These are phyloP conservation scores for Exophiala calicioides DNA, from an alignment of 2,329 filamentous ascomycete genomes.

Conservation along the genomic window DNA sequence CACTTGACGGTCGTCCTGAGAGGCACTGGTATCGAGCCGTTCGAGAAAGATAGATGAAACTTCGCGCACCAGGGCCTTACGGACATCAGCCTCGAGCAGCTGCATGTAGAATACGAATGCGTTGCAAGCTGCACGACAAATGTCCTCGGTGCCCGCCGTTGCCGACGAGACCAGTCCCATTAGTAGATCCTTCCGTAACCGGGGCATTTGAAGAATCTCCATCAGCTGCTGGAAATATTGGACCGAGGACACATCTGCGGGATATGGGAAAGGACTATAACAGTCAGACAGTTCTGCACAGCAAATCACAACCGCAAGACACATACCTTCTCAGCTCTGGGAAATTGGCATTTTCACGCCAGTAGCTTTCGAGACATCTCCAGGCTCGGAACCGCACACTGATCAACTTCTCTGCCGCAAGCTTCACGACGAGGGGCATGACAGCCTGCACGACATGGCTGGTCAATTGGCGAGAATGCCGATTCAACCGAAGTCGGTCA, in stretches of 20 bases:
- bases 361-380: constrained; percentile 44
- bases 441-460: constrained; percentile 10
- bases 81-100: constrained; percentile 6
- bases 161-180: constrained; percentile 49
- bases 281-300: constrained; percentile 1
- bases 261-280: constrained; percentile 39
- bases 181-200: constrained; percentile 41
- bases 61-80: constrained; percentile 30
- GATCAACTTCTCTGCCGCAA: constrained; percentile 87
- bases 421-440: constrained; percentile 56
- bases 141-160: constrained; percentile 46
- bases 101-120: constrained; percentile 40
- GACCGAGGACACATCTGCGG: constrained; percentile 46
- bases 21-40: constrained; percentile 54
- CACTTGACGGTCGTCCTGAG: constrained; percentile 67
- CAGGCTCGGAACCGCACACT: constrained; percentile 67
- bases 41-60: constrained; percentile 54
- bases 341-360: constrained; percentile 29
- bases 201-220: constrained; percentile 38
- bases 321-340: constrained; percentile 7
- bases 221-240: constrained; percentile 48
- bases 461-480: constrained; percentile 4
- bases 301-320: background rate
- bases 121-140: constrained; percentile 45
- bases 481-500: constrained; percentile 39